These are phyloP conservation scores for Lactarius akahatsu DNA, from an alignment of 768 basidiomycete species.

Conservation along the genomic window DNA sequence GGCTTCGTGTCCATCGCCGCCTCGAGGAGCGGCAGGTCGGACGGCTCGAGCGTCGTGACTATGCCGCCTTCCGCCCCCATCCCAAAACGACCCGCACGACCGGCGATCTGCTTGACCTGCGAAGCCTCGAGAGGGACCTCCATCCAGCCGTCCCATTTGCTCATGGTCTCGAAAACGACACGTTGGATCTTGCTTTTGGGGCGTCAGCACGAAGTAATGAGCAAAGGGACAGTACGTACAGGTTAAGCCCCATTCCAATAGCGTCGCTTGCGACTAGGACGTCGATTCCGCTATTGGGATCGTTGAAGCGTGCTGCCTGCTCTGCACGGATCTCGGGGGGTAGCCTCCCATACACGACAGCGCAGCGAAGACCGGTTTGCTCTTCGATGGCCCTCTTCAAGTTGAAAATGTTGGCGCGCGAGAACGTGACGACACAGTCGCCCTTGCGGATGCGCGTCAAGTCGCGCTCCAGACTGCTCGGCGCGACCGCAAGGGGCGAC, in stretches of 20 bases:
- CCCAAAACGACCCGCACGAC: constrained; percentile 89
- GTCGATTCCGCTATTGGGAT: constrained; percentile 77
- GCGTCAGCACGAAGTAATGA: constrained; percentile 3
- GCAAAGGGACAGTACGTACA: constrained; percentile 54
- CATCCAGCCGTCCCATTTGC: constrained; percentile 55
- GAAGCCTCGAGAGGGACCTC: constrained; percentile 57
- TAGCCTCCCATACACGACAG: constrained; percentile 88
- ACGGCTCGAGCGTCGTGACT: constrained; percentile 65
- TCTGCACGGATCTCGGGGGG: constrained; percentile 91
- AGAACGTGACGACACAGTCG: constrained; percentile 91
- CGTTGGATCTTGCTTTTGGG: constrained; percentile 85
- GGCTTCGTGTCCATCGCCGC: constrained; percentile 54
- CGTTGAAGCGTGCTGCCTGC: constrained; percentile 91
- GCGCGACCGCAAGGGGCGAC: constrained; percentile 74
- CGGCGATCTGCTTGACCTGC: constrained; percentile 91
- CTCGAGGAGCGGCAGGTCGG: constrained; percentile 61
- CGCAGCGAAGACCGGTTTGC: constrained; percentile 73
- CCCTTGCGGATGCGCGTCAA: constrained; percentile 65
- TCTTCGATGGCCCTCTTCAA: constrained; percentile 73
- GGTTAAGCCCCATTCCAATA: constrained; percentile 94
- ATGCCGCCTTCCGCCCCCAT: constrained; percentile 56
- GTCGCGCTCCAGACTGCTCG: constrained; percentile 60
- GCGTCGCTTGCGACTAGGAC: constrained; percentile 94
- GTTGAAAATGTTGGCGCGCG: constrained; percentile 68
- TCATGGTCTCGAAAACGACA: constrained; percentile 69